Percentiles rank a stretch among this genome's conserved stretches.
Evolutionary conservation across 129 eudicot genomes (phyloP).

Genomic region (Saussurea involucrata): DNA sequence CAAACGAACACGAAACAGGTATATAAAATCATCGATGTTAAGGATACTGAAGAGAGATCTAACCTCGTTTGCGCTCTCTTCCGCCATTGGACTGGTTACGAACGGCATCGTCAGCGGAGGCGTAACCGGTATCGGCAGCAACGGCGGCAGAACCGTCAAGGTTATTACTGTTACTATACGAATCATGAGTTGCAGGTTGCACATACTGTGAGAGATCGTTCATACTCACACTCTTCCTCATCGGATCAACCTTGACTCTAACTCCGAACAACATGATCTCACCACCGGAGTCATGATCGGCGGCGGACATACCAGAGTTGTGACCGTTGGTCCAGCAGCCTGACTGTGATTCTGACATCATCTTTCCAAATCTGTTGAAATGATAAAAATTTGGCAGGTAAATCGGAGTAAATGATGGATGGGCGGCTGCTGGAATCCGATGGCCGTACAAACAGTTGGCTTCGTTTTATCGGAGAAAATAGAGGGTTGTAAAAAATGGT

Average conservation of each 20-base stretch:
- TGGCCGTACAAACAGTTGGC: constrained; percentile 20
- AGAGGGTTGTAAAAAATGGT: constrained; percentile 2
- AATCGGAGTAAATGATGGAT: constrained; percentile 14
- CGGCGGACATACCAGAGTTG: constrained; percentile 11
- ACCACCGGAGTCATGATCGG: constrained; percentile 34
- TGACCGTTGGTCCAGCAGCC: constrained; percentile 26
- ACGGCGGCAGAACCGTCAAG: constrained; percentile 11
- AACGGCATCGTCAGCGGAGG: constrained; percentile 80
- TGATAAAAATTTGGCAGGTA: not conserved
- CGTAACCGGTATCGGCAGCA: constrained; percentile 51
- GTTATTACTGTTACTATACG: constrained; percentile 17
- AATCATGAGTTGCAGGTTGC: constrained; percentile 24
- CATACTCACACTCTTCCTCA: constrained; percentile 97
- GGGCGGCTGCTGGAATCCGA: constrained; percentile 14
- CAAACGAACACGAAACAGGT: not conserved
- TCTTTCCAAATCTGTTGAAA: not conserved
- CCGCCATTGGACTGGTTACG: constrained; percentile 35
- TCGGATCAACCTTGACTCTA: constrained; percentile 81
- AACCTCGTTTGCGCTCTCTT: constrained; percentile 89
- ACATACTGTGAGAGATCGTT: constrained; percentile 78
- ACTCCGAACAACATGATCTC: constrained; percentile 96
- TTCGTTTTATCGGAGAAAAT: constrained; percentile 13
- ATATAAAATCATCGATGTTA: not conserved
- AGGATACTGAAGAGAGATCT: constrained; percentile 17
- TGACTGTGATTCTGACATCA: constrained; percentile 21